These are phyloP conservation scores for Podospora comata DNA, from an alignment of 495 filamentous ascomycete genomes.

Conservation along the genomic window DNA sequence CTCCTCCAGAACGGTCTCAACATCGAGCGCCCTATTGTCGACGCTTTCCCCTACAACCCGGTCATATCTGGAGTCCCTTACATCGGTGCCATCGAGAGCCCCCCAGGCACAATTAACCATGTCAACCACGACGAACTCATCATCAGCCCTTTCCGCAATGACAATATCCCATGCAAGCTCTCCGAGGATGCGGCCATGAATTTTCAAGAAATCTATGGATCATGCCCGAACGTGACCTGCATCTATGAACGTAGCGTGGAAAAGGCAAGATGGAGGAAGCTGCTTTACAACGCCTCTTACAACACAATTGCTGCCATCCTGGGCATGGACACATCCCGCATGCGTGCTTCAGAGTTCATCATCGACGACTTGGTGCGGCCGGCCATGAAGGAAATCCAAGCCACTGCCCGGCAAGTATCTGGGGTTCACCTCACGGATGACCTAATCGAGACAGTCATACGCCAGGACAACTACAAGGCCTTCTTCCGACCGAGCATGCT, in stretches of 20 bases:
- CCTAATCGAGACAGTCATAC: constrained; percentile 36
- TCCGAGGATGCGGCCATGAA: constrained; percentile 30
- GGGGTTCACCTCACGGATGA: constrained; percentile 37
- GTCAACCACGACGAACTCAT: constrained; percentile 39
- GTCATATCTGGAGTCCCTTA: constrained; percentile 52
- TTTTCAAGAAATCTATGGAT: constrained; percentile 41
- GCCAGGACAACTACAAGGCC: constrained; percentile 37
- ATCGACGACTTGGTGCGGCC: constrained; percentile 26
- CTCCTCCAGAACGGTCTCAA: constrained; percentile 63
- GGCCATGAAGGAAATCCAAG: constrained; percentile 26
- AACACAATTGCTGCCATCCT: constrained; percentile 49
- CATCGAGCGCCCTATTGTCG: constrained; percentile 56
- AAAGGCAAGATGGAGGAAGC: constrained; percentile 48
- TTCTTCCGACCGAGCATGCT: constrained; percentile 48
- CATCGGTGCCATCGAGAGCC: constrained; percentile 48
- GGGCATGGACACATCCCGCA: constrained; percentile 44
- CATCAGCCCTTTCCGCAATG: constrained; percentile 48
- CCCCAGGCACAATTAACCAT: constrained; percentile 46
- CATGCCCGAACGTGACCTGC: constrained; percentile 26
- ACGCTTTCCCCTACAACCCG: constrained; percentile 49
- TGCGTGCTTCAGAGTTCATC: constrained; percentile 27
- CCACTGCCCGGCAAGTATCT: constrained; percentile 17
- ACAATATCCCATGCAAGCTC: constrained; percentile 11
- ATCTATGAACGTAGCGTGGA: constrained; percentile 37
- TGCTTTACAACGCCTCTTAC: constrained; percentile 49